Evolutionary conservation across 371 early-diverging fungal species (phyloP), one percentile per base, ranked within the genome.

Genomic region (Dichotomocladium elegans): DNA sequence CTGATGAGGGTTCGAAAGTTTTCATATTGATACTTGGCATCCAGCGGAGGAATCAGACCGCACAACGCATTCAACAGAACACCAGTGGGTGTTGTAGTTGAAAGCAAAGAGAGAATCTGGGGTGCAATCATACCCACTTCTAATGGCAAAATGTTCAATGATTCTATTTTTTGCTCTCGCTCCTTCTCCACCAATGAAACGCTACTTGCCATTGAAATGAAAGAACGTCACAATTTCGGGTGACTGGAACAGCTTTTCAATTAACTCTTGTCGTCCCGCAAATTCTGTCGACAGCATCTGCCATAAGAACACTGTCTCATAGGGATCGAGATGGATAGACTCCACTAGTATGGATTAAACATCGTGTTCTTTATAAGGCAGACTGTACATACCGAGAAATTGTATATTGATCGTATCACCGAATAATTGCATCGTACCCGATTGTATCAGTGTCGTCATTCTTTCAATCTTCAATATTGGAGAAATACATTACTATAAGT

Each of bases 231-330:
- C 40, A 2, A 55, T 41, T 40, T 58, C 52, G 9, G 57, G 25
- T 2, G 37, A n/a, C 22, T 46, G 26, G 22, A 70, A 58, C 19
- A 70, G 55, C 4, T 37, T 19, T 24, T 62, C 58, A 2, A 57
- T 54, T 14, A 24, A 30, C 11, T 58, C 44, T 12, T 15, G 41
- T 17, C 41, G 51, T 14, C 57, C 66, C 46, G 58, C 63, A 10
- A 72, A 21, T 41, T 72, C 72, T 28, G 68, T 63, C 14, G 61
- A 45, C 14, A 72, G 14, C 14, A 72, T 25, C 19, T 68, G 68
- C 72, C 72, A 72, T 9, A 56, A 31, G 22, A 45, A 54, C 19
- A 50, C 48, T 2, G 61, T 52, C 34, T 68, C 68, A 42, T 58
- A 65, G 0, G 61, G 35, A 14, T 60, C 51, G 19, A 62, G 29